Evolutionary conservation across 83 land plant species (phyloP).

Genomic region (Picea abies): DNA sequence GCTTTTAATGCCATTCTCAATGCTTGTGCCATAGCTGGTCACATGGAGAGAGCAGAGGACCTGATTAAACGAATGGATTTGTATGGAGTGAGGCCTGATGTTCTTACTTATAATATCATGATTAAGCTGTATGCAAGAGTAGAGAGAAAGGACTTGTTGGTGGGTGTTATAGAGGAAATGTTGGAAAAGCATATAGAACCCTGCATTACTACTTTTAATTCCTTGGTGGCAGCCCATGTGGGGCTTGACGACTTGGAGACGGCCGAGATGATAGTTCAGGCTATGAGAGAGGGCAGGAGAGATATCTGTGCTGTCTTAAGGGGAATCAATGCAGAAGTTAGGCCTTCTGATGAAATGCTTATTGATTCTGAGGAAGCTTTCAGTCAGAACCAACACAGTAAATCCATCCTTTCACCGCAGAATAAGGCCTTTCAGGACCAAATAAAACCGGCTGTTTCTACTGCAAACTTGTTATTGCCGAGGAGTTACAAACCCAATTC

Average conservation of each 20-base stretch:
- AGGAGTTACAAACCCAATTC: conserved; percentile 61
- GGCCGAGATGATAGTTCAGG: conserved; percentile 78
- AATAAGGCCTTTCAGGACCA: conserved; percentile 25
- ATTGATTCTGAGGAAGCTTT: conserved; percentile 18
- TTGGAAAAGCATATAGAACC: conserved; percentile 45
- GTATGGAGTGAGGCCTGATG: conserved; percentile 68
- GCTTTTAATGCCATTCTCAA: conserved; percentile 94
- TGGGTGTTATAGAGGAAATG: conserved; percentile 52
- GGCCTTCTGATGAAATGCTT: not conserved
- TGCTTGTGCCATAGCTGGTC: conserved; percentile 87
- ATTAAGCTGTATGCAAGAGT: conserved; percentile 87
- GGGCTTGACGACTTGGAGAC: conserved; percentile 73
- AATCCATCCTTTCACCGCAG: not conserved
- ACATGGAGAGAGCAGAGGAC: conserved; percentile 40
- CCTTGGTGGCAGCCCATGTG: conserved; percentile 88
- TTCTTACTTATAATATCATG: conserved; percentile 82
- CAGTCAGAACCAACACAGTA: not conserved
- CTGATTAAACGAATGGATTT: conserved; percentile 53
- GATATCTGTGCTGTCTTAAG: conserved; percentile 48
- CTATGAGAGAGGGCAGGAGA: conserved; percentile 58
- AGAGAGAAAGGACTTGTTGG: conserved; percentile 51
- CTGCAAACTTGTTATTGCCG: conserved; percentile 33
- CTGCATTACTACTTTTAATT: conserved; percentile 72
- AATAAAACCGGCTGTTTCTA: conserved; percentile 19
- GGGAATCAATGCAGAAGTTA: conserved; percentile 1